Base-by-base conservation (phyloP, 2,329 filamentous ascomycete genomes). In the Cercospora citrullina region DNA sequence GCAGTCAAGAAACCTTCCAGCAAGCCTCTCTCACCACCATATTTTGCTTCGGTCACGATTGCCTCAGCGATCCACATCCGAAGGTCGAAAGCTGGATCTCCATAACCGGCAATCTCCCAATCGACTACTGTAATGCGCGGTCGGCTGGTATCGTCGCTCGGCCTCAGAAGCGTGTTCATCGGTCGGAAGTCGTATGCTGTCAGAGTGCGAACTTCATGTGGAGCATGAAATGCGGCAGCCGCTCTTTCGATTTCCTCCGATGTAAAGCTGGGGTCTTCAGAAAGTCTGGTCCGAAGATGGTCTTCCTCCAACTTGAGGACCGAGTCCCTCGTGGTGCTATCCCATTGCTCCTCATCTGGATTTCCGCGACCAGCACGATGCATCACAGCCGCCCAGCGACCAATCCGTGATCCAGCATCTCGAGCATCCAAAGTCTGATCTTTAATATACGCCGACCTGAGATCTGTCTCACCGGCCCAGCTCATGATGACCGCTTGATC, bases 401-500 rank as follows among this genome's bases (percentile, higher is more conserved):
- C 61, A 14, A 64, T 26, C 14, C 45, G 59, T 7, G 36, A n/a
- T 2, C 61, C 66, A n/a, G 63, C 60, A 28, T 39, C 31, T 31
- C 39, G 48, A 48, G 53, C 66, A n/a, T 68, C 61, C 18, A 68
- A 53, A 10, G 51, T 42, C 4, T 23, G 42, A 21, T 61, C 42
- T 28, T 61, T 21, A 4, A 64, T 60, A 21, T 59, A 65, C 5
- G 66, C 55, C 3, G 61, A 45, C 6, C 39, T 53, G 21, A 68
- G 48, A 39, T 65, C 62, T 16, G 45, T 53, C 26, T 68, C 62
- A 5, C 66, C 66, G 2, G 33, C 60, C 60, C 64, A 69, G 28
- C 45, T 67, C 68, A 63, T 68, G 28, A 66, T 61, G 23, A 68
- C 57, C 5, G 65, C 66, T 21, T 51, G 42, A 23, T 70, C 60